These are phyloP conservation scores for Fagopyrum tataricum DNA, from an alignment of 148 eudicot genomes.

Conservation along the genomic window DNA sequence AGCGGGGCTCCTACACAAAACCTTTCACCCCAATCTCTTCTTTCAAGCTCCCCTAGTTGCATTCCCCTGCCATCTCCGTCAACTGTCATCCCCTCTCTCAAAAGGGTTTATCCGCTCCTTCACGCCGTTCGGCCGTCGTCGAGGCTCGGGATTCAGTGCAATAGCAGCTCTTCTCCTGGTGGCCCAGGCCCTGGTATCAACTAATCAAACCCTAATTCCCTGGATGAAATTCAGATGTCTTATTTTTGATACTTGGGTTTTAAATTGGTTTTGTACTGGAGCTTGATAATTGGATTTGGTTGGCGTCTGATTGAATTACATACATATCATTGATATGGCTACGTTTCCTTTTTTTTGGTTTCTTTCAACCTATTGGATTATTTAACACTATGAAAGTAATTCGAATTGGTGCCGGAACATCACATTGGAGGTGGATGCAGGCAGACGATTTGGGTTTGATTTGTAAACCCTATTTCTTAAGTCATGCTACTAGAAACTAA, in stretches of 20 bases:
- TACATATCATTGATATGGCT: neutral
- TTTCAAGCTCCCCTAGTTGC: neutral
- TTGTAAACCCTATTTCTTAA: neutral
- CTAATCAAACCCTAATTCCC: neutral
- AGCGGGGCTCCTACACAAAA: neutral
- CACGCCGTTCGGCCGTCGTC: neutral
- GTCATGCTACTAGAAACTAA: neutral
- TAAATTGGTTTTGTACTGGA: neutral
- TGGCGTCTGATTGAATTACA: neutral
- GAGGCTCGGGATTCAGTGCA: constrained; percentile 18
- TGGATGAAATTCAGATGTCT: neutral
- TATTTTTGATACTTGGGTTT: neutral
- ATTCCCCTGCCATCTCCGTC: neutral
- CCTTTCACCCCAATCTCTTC: neutral
- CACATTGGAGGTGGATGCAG: neutral
- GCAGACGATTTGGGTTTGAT: neutral
- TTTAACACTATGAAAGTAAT: neutral
- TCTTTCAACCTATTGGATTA: neutral
- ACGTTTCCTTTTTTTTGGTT: neutral
- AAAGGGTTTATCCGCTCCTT: constrained; percentile 3
- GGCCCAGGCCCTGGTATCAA: constrained; percentile 25
- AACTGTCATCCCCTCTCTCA: neutral
- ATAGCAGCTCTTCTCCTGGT: constrained; percentile 24
- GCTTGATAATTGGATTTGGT: neutral
- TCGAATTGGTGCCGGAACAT: neutral